Conservation (phyloP, 139 green algal genomes). For the Chlamydomonas asymmetrica region DNA sequence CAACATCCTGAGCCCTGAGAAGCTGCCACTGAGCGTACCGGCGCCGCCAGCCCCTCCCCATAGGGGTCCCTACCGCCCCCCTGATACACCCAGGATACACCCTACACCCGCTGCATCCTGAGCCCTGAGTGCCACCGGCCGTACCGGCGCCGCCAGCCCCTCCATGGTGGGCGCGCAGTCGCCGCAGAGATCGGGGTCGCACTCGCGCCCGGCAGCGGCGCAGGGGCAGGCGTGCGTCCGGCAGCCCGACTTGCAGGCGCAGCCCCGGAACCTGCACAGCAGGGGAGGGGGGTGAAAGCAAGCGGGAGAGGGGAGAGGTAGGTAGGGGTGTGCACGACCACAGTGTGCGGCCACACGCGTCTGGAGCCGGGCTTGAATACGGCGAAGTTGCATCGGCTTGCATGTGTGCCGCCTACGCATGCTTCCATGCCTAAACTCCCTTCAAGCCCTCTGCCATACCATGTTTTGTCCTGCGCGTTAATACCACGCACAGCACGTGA, state of each 20-base stretch:
- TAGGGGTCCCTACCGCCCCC: too few relatives aligned
- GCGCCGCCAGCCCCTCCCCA: too few relatives aligned
- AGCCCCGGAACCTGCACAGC: constrained; percentile 79
- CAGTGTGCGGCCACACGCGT: too few relatives aligned
- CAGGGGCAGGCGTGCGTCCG: constrained; percentile 74
- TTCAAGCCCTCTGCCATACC: too few relatives aligned
- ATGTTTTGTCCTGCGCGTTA: too few relatives aligned
- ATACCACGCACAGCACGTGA: too few relatives aligned
- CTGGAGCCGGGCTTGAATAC: too few relatives aligned
- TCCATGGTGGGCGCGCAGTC: constrained; percentile 33
- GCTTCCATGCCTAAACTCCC: too few relatives aligned
- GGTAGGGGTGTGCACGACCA: too few relatives aligned
- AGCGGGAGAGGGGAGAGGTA: not conserved
- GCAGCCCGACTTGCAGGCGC: constrained; percentile 67
- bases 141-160: not conserved
- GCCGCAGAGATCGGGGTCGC: constrained; percentile 86
- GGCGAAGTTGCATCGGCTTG: too few relatives aligned
- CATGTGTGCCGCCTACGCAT: too few relatives aligned
- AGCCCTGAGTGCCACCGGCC: not conserved
- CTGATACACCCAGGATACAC: too few relatives aligned
- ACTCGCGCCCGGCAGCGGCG: constrained; percentile 79
- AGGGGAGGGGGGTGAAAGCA: not conserved
- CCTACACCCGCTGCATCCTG: not conserved
- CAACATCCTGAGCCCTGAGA: not conserved
- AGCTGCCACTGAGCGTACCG: not conserved